Evolutionary conservation across 148 eudicot species (phyloP).

Genomic region (Agrostemma githago): DNA sequence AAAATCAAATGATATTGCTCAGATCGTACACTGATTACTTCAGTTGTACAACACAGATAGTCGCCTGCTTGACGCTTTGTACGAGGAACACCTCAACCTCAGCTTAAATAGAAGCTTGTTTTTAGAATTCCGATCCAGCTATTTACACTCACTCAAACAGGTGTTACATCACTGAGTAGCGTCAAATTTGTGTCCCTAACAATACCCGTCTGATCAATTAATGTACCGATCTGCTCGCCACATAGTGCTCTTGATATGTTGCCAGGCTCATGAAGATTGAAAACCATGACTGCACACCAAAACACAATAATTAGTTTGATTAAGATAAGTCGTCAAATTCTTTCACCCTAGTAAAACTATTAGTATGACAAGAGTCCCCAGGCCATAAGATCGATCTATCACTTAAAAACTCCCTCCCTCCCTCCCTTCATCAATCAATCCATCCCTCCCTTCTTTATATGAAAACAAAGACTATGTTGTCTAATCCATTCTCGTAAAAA

Average conservation of each 20-base stretch:
- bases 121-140: not conserved
- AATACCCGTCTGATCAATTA: conserved; percentile 75
- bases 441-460: no score
- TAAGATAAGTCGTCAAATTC: not conserved
- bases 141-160: conserved; percentile 17
- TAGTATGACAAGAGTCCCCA: not conserved
- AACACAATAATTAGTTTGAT: not conserved
- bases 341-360: not conserved
- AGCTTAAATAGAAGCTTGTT: conserved; percentile 13
- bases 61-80: conserved; percentile 15
- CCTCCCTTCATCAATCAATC: no score
- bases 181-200: conserved; percentile 21
- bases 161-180: conserved; percentile 16
- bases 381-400: not conserved
- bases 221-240: conserved; percentile 82
- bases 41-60: conserved; percentile 5
- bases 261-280: conserved; percentile 83
- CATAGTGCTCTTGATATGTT: conserved; percentile 87
- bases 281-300: conserved; percentile 56
- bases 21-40: not conserved
- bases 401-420: not conserved
- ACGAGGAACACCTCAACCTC: conserved; percentile 13
- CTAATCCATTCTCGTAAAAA: not conserved
- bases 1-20: not conserved
- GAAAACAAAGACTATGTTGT: not conserved